Conservation (phyloP, 2,329 filamentous ascomycete genomes). For the Pseudodiploospora longispora region DNA sequence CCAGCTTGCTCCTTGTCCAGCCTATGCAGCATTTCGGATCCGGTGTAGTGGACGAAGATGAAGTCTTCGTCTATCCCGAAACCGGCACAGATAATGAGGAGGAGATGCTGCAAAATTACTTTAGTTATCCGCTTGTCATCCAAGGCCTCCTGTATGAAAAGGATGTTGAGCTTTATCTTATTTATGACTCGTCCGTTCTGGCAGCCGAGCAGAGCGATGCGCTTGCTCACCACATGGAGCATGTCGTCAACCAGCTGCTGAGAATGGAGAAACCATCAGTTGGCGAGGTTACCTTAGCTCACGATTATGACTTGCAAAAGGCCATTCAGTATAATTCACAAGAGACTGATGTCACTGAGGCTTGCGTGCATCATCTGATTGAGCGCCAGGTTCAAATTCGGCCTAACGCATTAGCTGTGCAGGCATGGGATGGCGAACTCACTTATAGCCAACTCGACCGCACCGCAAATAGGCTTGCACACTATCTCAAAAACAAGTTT, state of each 20-base stretch:
- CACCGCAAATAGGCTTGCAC: background rate
- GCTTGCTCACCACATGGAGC: slow-evolving; percentile 9
- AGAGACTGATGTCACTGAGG: background rate
- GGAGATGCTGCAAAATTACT: slow-evolving; percentile 7
- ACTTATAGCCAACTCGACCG: background rate
- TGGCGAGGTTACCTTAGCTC: slow-evolving; percentile 1
- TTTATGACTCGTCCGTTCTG: slow-evolving; percentile 7
- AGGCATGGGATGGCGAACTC: background rate
- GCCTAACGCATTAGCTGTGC: background rate
- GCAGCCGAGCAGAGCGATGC: slow-evolving; percentile 5
- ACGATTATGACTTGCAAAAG: background rate
- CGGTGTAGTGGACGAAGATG: background rate
- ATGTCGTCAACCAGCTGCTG: slow-evolving; percentile 10
- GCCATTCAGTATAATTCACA: background rate
- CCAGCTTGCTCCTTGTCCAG: too few species aligned
- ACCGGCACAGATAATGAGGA: background rate
- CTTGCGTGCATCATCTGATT: background rate
- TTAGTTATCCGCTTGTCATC: slow-evolving; percentile 12
- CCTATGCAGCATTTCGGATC: background rate
- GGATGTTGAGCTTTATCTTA: slow-evolving; percentile 2
- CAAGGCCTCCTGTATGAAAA: slow-evolving; percentile 4
- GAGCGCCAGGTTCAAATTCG: background rate
- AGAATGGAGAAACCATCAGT: background rate
- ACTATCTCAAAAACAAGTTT: background rate
- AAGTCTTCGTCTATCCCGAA: background rate